phyloP scores from a whole-genome alignment of 2,329 filamentous ascomycete genomes.

The Alternaria arborescens region DNA sequence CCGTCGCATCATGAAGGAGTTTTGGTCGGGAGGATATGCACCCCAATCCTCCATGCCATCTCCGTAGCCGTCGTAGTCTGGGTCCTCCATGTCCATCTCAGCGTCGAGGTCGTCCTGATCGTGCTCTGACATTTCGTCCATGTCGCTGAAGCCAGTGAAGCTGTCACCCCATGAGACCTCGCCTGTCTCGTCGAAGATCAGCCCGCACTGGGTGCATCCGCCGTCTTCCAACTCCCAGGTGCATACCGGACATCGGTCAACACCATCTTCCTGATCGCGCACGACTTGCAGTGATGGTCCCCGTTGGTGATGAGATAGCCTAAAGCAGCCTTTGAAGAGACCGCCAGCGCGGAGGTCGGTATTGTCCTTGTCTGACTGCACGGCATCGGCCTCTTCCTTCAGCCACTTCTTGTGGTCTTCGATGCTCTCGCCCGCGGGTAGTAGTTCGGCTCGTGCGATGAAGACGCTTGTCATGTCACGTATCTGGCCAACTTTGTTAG shows the following conservation, averaged over 20 bases:
- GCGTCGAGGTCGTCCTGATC: conserved; percentile 52
- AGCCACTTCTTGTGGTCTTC: conserved; percentile 67
- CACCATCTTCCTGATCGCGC: conserved; percentile 66
- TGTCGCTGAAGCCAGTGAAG: conserved; percentile 56
- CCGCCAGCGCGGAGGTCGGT: conserved; percentile 61
- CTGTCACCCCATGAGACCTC: conserved; percentile 50
- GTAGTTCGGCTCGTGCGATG: conserved; percentile 65
- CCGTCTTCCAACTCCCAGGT: conserved; percentile 70
- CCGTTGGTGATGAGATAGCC: conserved; percentile 32
- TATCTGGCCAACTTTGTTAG: conserved; percentile 55
- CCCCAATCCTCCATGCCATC: conserved; percentile 43
- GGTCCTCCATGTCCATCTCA: conserved; percentile 54
- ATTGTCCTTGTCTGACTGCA: conserved; percentile 68
- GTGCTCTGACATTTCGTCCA: conserved; percentile 54
- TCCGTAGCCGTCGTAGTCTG: conserved; percentile 45
- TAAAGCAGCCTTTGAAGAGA: conserved; percentile 70
- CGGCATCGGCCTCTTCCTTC: conserved; percentile 65
- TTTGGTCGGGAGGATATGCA: conserved; percentile 41
- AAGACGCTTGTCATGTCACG: conserved; percentile 72
- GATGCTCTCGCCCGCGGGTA: conserved; percentile 69
- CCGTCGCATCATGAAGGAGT: conserved; percentile 46
- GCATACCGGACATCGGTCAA: conserved; percentile 70
- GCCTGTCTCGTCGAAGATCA: conserved; percentile 60
- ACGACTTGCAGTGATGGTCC: conserved; percentile 53
- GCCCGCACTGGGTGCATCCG: conserved; percentile 62